Conservation (phyloP, 2,329 filamentous ascomycete species). For the Huntiella decipiens region DNA sequence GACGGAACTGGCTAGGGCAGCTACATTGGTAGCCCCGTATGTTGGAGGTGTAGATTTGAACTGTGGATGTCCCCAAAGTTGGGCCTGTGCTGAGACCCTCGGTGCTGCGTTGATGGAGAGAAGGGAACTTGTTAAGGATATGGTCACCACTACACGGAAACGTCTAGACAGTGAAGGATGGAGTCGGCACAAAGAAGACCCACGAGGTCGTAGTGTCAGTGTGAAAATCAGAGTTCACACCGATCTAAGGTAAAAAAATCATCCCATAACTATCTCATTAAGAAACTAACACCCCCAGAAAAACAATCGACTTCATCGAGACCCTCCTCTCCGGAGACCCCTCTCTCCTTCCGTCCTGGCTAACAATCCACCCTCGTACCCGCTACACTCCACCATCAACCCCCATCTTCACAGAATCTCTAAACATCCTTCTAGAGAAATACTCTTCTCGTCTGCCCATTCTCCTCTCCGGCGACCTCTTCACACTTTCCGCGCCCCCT, state of each 20-base stretch:
- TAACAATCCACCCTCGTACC: conserved; percentile 52
- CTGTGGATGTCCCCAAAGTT: conserved; percentile 55
- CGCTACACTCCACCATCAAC: conserved; percentile 39
- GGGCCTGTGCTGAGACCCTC: conserved; percentile 49
- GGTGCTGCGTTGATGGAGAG: conserved; percentile 51
- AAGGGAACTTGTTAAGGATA: conserved; percentile 44
- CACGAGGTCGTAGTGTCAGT: conserved; percentile 38
- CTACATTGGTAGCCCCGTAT: conserved; percentile 40
- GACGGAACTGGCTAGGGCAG: conserved; percentile 41
- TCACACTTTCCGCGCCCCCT: conserved; percentile 33
- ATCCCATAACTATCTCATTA: not conserved
- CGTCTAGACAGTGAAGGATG: conserved; percentile 34
- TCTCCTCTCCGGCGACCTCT: conserved; percentile 51
- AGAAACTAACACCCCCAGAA: conserved; percentile 17
- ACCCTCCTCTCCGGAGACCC: conserved; percentile 37
- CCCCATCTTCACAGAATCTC: conserved; percentile 42
- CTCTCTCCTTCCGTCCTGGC: conserved; percentile 37
- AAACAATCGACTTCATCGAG: conserved; percentile 42
- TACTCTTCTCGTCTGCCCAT: conserved; percentile 38
- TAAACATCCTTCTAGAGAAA: conserved; percentile 33
- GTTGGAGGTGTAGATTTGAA: conserved; percentile 50
- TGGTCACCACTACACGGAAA: conserved; percentile 38
- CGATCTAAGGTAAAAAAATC: conserved; percentile 31
- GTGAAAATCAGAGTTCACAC: conserved; percentile 53
- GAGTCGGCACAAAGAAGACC: conserved; percentile 25